A percentile compares a stretch with the other conserved stretches of the same genome.
Evolutionary conservation across 805 yeast genomes (phyloP).

Genomic region (Kluyveromyces starmeri): DNA sequence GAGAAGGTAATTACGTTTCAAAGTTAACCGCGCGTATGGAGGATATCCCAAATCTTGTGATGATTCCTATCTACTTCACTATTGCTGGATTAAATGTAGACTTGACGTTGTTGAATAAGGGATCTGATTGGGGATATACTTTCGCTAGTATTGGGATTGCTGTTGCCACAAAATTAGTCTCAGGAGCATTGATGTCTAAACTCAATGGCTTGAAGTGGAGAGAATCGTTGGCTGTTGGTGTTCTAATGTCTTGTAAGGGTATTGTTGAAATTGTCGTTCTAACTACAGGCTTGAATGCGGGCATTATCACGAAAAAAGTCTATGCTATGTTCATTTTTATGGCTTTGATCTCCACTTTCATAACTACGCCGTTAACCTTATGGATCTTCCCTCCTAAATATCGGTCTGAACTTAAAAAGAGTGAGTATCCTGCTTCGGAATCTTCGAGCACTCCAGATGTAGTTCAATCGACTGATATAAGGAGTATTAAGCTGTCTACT

Average conservation of each 20-base stretch:
- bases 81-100: conserved; percentile 68
- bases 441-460: conserved; percentile 21
- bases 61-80: conserved; percentile 74
- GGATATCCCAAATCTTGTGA: conserved; percentile 60
- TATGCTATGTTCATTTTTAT: conserved; percentile 77
- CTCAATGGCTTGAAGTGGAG: conserved; percentile 58
- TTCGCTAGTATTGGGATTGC: conserved; percentile 62
- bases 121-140: conserved; percentile 72
- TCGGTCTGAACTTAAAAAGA: conserved; percentile 39
- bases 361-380: conserved; percentile 69
- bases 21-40: conserved; percentile 66
- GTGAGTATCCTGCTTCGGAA: conserved; percentile 22
- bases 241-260: conserved; percentile 83
- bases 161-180: conserved; percentile 53
- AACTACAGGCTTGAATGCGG: conserved; percentile 63
- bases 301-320: conserved; percentile 52
- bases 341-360: conserved; percentile 71
- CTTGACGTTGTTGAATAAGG: conserved; percentile 51
- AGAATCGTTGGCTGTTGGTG: conserved; percentile 68
- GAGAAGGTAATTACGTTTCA: conserved; percentile 66
- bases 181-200: conserved; percentile 60
- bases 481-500: conserved; percentile 5
- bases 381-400: conserved; percentile 53
- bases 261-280: conserved; percentile 77
- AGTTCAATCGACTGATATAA: conserved; percentile 6